Conservation (phyloP, 2,329 filamentous ascomycete species). For the Arthroderma sp. region DNA sequence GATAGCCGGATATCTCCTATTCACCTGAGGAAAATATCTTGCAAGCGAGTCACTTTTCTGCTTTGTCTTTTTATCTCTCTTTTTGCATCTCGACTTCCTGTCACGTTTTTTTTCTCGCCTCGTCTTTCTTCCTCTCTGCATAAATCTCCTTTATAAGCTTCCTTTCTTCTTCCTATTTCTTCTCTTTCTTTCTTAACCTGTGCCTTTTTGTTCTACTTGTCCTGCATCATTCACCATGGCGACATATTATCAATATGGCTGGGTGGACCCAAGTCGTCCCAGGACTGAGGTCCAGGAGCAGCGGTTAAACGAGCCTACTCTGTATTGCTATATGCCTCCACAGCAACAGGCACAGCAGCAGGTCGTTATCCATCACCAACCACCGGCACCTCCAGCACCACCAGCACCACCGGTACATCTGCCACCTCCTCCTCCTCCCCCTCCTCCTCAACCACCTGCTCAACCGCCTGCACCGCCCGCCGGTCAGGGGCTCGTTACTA, state of each 20-base stretch:
- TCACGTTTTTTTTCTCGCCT: not conserved
- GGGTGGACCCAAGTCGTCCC: constrained; percentile 4
- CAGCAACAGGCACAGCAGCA: constrained; percentile 2
- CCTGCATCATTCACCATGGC: constrained; percentile 3
- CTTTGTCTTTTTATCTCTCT: not conserved
- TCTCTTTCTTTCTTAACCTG: not conserved
- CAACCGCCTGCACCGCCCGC: constrained; percentile 1
- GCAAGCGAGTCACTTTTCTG: no score
- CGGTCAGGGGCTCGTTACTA: not conserved
- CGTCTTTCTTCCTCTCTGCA: no score
- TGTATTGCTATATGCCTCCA: constrained; percentile 9
- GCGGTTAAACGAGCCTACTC: constrained; percentile 4
- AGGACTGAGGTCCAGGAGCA: not conserved
- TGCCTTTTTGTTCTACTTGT: not conserved
- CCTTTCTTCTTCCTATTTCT: not conserved
- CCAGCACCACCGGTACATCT: not conserved
- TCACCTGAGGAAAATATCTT: no score
- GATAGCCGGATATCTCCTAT: no score
- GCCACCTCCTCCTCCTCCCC: not conserved
- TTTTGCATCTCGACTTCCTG: not conserved
- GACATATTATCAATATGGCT: constrained; percentile 11
- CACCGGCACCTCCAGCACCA: not conserved
- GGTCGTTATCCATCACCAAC: not conserved
- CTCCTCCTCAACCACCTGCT: constrained; percentile 1
- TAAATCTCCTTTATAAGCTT: not conserved